A percentile compares a stretch with the other conserved stretches of the same genome.
phyloP scores from a whole-genome alignment of 371 early-diverging fungal species.

The Lichtheimia hyalospora region DNA sequence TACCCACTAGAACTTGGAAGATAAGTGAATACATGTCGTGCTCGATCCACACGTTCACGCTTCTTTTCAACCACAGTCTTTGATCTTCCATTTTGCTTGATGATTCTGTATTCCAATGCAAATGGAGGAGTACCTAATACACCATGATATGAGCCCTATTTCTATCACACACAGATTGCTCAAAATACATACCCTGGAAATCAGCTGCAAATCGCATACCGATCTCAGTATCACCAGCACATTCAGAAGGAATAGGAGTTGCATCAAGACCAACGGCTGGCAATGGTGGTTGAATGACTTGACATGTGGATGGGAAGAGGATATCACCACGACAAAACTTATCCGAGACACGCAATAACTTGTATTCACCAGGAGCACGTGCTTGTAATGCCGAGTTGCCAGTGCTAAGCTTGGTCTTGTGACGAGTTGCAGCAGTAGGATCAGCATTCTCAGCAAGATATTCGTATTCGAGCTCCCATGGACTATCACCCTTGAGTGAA shows the following conservation, averaged over 20 bases:
- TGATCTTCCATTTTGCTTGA: conserved; percentile 24
- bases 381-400: conserved; percentile 18
- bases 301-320: conserved; percentile 40
- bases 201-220: conserved; percentile 50
- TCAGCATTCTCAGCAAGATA: conserved; percentile 4
- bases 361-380: conserved; percentile 40
- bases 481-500: conserved; percentile 30
- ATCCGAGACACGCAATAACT: conserved; percentile 30
- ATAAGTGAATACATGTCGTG: conserved; percentile 43
- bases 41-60: conserved; percentile 32
- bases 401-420: conserved; percentile 1
- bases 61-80: conserved; percentile 28
- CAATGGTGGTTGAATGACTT: conserved; percentile 41
- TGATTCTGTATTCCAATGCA: conserved; percentile 35
- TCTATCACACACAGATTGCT: conserved; percentile 3
- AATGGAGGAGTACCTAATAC: conserved; percentile 42
- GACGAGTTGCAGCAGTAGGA: not conserved
- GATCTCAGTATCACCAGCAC: conserved; percentile 41
- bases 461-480: conserved; percentile 32
- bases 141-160: not conserved
- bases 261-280: conserved; percentile 33
- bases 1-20: conserved; percentile 43
- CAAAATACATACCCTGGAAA: conserved; percentile 5
- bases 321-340: conserved; percentile 41
- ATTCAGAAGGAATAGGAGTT: conserved; percentile 48